phyloP scores from a whole-genome alignment of 2,329 filamentous ascomycete genomes.

The Colletotrichum shisoi region DNA sequence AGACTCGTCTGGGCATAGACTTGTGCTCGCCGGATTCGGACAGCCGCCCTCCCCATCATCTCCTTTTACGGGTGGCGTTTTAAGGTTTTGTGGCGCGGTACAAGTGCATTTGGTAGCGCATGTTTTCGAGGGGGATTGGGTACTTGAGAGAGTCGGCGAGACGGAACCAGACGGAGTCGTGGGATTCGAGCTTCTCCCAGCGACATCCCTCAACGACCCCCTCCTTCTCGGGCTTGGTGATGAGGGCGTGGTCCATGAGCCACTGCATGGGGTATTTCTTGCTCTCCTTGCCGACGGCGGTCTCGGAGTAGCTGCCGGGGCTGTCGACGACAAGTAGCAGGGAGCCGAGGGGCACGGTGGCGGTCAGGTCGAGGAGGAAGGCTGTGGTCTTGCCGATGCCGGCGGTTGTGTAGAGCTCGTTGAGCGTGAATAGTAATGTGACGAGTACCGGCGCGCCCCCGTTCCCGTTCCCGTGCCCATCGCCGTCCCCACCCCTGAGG shows the following conservation, averaged over 20 bases:
- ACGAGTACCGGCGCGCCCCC: conserved; percentile 62
- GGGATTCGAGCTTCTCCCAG: conserved; percentile 78
- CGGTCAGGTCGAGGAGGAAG: conserved; percentile 75
- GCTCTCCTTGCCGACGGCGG: conserved; percentile 69
- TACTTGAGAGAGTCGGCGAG: conserved; percentile 73
- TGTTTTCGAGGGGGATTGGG: conserved; percentile 87
- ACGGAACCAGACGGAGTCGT: conserved; percentile 88
- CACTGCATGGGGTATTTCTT: conserved; percentile 91
- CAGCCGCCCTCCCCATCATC: neutral
- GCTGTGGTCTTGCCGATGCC: conserved; percentile 76
- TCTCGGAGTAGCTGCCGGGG: conserved; percentile 89
- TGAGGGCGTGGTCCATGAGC: conserved; percentile 83
- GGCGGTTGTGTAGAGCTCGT: conserved; percentile 87
- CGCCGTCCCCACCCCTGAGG: no score
- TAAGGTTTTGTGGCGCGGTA: conserved; percentile 59
- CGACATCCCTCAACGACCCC: conserved; percentile 46
- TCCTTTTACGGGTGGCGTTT: neutral
- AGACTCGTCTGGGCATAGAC: conserved; percentile 82
- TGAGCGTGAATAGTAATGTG: conserved; percentile 91
- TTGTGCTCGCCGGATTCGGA: neutral
- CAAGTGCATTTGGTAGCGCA: conserved; percentile 92
- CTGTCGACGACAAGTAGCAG: conserved; percentile 88
- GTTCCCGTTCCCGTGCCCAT: conserved; percentile 29
- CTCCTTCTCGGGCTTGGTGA: conserved; percentile 52
- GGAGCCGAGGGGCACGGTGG: conserved; percentile 63